Evolutionary conservation across 768 basidiomycete species (phyloP).

Genomic region (Tricholoma saponaceum): DNA sequence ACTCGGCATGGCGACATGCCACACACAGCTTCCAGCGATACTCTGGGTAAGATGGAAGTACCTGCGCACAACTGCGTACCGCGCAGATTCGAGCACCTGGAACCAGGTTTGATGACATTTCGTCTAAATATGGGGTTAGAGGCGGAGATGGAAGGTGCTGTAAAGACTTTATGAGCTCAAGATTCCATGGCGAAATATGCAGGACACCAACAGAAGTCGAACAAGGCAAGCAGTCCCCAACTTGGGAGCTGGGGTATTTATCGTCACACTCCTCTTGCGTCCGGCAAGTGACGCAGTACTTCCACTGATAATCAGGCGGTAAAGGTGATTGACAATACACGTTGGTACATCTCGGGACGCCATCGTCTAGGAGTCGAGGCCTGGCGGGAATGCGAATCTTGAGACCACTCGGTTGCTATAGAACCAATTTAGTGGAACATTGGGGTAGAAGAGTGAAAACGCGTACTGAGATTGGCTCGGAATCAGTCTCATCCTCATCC

Average conservation of each 20-base stretch:
- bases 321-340: conserved; percentile 30
- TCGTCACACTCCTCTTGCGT: conserved; percentile 20
- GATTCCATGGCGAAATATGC: neutral
- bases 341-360: conserved; percentile 23
- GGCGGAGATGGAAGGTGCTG: neutral
- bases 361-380: conserved; percentile 3
- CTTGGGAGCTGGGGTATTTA: conserved; percentile 16
- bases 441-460: neutral
- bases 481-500: conserved; percentile 15
- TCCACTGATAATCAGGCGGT: conserved; percentile 31
- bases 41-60: conserved; percentile 31
- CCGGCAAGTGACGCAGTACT: conserved; percentile 40
- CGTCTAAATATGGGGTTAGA: neutral
- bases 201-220: conserved; percentile 7
- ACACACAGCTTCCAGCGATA: conserved; percentile 39
- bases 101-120: conserved; percentile 7
- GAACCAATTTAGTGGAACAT: neutral
- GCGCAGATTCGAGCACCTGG: conserved; percentile 36
- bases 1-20: too few species aligned
- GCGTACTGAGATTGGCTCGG: neutral
- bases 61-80: conserved; percentile 26
- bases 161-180: neutral
- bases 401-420: conserved; percentile 16
- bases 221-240: neutral
- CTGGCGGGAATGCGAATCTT: conserved; percentile 30